A percentile compares a stretch with the other conserved stretches of the same genome.
phyloP scores from a whole-genome alignment of 805 yeast species.

The Isabelozyma gotoi region DNA sequence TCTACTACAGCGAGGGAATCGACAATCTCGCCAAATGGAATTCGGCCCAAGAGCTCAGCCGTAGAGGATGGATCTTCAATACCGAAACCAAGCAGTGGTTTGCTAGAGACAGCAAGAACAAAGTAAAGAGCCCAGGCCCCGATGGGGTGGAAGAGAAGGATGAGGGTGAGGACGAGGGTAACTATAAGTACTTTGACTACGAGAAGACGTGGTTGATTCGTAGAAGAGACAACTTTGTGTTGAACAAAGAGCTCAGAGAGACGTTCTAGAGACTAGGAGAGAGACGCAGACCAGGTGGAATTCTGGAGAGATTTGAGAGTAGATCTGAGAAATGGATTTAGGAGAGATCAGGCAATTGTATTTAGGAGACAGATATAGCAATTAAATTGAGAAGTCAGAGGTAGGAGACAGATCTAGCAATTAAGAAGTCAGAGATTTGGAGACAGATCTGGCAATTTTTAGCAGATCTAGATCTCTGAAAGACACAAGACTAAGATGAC shows the following conservation, averaged over 20 bases:
- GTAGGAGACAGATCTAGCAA: no score
- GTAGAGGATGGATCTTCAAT: conserved; percentile 82
- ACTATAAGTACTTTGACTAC: conserved; percentile 83
- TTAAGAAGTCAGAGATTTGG: no score
- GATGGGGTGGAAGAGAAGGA: neutral
- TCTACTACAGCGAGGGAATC: conserved; percentile 65
- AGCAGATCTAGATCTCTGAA: no score
- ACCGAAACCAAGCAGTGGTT: conserved; percentile 79
- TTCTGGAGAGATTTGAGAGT: no score
- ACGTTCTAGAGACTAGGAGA: no score
- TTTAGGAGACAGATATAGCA: no score
- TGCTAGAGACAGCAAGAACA: conserved; percentile 60
- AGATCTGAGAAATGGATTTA: no score
- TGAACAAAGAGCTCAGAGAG: conserved; percentile 30
- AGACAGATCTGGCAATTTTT: no score
- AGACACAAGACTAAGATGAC: no score
- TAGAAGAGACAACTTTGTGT: conserved; percentile 39
- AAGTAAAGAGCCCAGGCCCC: conserved; percentile 13
- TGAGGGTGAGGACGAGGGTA: conserved; percentile 14
- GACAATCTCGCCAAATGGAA: conserved; percentile 38
- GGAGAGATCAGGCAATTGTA: no score
- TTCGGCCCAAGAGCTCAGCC: conserved; percentile 77
- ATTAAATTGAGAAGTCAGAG: no score
- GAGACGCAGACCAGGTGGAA: no score
- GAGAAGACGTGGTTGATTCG: conserved; percentile 57